Evolutionary conservation across 176 grass and related monocot genomes (phyloP).

Genomic region (Neostapfia colusana): DNA sequence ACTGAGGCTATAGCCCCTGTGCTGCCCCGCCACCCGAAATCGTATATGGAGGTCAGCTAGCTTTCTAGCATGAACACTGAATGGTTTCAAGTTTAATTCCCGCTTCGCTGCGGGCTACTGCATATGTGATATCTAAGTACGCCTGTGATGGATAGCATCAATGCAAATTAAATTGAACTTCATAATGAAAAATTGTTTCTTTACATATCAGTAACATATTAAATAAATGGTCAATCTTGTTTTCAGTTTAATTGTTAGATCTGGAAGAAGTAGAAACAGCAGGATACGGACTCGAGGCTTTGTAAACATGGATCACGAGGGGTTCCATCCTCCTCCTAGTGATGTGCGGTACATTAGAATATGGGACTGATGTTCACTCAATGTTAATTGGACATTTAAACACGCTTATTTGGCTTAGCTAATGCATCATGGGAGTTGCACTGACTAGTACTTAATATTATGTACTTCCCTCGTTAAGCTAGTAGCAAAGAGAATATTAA

Average conservation of each 20-base stretch:
- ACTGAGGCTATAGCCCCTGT: slow-evolving; percentile 27
- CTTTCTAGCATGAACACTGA: slow-evolving; percentile 2
- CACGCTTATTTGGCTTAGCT: slow-evolving; percentile 11
- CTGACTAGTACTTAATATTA: slow-evolving; percentile 9
- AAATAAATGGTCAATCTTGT: not conserved
- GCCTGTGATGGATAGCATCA: not conserved
- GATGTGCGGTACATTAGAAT: not conserved
- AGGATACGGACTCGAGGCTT: not conserved
- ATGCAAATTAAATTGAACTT: not conserved
- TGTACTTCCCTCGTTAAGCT: not conserved
- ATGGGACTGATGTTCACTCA: not conserved
- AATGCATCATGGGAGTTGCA: not conserved
- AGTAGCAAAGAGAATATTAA: not conserved
- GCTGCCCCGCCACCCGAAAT: slow-evolving; percentile 52
- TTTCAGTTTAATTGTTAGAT: not conserved
- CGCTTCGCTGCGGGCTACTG: not conserved
- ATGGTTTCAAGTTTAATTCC: slow-evolving; percentile 3
- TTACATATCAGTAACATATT: not conserved
- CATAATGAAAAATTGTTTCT: not conserved
- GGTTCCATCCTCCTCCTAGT: not conserved
- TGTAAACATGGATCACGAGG: not conserved
- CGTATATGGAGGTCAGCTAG: slow-evolving; percentile 56
- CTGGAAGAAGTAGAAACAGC: not conserved
- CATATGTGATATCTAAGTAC: slow-evolving; percentile 18
- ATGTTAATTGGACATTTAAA: not conserved